These are phyloP conservation scores for Candida loeiensis DNA, from an alignment of 805 yeast species.

Conservation along the genomic window DNA sequence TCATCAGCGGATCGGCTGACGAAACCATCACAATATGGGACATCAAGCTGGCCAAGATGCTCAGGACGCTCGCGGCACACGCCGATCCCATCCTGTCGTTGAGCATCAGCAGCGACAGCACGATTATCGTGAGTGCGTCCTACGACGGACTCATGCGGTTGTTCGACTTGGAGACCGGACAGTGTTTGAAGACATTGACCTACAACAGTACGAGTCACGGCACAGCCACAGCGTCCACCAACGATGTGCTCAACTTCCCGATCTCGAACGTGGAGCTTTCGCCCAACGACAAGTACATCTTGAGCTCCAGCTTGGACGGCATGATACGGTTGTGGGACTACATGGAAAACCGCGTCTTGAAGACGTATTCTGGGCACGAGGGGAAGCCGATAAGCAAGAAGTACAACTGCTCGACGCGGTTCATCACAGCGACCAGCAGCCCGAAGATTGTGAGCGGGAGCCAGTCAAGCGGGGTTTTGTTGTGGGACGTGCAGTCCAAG, in stretches of 20 bases:
- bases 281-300: conserved; percentile 74
- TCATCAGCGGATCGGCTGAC: conserved; percentile 83
- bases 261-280: conserved; percentile 69
- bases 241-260: conserved; percentile 55
- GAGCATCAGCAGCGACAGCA: conserved; percentile 71
- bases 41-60: conserved; percentile 59
- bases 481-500: conserved; percentile 70
- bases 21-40: conserved; percentile 94
- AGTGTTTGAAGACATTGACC: conserved; percentile 84
- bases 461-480: conserved; percentile 48
- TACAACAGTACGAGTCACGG: conserved; percentile 64
- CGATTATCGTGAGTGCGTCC: conserved; percentile 81
- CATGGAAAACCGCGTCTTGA: conserved; percentile 73
- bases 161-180: conserved; percentile 86
- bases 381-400: conserved; percentile 44
- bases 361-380: conserved; percentile 47
- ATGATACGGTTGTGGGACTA: conserved; percentile 80
- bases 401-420: conserved; percentile 50
- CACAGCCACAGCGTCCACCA: conserved; percentile 55
- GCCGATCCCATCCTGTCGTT: conserved; percentile 82
- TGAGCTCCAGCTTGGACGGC: conserved; percentile 82
- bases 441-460: conserved; percentile 59
- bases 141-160: conserved; percentile 89
- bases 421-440: conserved; percentile 35
- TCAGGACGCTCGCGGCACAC: conserved; percentile 86